Evolutionary conservation across 306 rosid species (phyloP), one percentile per base, ranked within the genome.

Genomic region (Urtica urens): DNA sequence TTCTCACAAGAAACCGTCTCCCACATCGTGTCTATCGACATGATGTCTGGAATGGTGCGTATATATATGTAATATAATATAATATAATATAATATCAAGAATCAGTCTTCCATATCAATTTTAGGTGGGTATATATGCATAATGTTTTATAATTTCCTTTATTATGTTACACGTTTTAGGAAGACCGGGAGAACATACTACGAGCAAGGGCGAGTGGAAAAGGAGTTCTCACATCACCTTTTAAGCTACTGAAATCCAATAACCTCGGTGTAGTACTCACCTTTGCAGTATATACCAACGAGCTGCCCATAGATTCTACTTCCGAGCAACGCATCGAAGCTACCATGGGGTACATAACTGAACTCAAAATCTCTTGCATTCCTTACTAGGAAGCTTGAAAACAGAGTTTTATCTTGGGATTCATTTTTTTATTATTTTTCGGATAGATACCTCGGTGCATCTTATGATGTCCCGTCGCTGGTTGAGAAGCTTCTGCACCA

Each of bases 1-100:
- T 90, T 90, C 75, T 90, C 97, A 66, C 97, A 84, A 75, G 97
- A 81, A 77, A 90, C 97, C 9, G 97, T 90, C 54, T 77, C 97
- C 47, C 97, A 90, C 78, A 90, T 90, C 68, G 95, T 90, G 56
- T 90, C 97, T 17, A 90, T 90, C 40, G 97, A 84, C 76, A 90
- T 90, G 97, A 90, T 90, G 97, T 90, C 97, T 10, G 97, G 97
- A 65, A 90, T 84, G 95, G 97, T 90, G 54, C 27, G 76, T 52
- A 52, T 39, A 58, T 38, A 40, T 59, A 33, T 28, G 62, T 52
- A n/a, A n/a, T n/a, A n/a, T n/a, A n/a, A n/a, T n/a, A n/a, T n/a
- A n/a, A n/a, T n/a, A n/a, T n/a, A n/a, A n/a, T n/a, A n/a, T n/a
- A n/a, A n/a, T n/a, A n/a, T n/a, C n/a, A n/a, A n/a, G n/a, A n/a